phyloP scores from a whole-genome alignment of 305 asterid genomes.

The Fraxinus ornus region DNA sequence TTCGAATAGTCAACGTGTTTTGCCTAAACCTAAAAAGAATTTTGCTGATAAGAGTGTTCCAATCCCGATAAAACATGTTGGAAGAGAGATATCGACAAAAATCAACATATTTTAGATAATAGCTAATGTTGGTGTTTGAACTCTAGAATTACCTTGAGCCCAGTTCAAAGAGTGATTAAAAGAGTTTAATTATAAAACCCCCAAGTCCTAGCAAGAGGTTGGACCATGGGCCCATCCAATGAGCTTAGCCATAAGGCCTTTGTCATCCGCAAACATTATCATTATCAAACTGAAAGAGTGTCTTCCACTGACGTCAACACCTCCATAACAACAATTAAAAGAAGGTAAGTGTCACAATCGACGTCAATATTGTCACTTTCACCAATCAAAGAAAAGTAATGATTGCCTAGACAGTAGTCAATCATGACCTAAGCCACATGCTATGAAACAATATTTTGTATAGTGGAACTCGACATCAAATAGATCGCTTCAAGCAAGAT shows the following conservation, averaged over 20 bases:
- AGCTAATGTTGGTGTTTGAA: background rate
- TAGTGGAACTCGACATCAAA: background rate
- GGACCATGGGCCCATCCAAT: background rate
- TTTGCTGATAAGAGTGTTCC: background rate
- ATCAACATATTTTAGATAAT: background rate
- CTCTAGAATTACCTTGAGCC: background rate
- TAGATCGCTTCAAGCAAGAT: background rate
- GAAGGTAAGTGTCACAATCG: background rate
- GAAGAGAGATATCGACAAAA: background rate
- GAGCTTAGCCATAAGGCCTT: background rate
- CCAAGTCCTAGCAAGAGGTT: background rate
- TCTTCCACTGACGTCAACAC: background rate
- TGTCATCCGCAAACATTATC: background rate
- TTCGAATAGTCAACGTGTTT: background rate
- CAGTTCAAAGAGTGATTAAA: background rate
- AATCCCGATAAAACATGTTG: background rate
- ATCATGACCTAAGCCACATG: background rate
- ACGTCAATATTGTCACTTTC: background rate
- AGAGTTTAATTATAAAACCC: too few relatives aligned
- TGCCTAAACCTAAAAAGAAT: background rate
- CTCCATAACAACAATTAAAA: background rate
- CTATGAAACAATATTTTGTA: background rate
- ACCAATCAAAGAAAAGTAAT: background rate
- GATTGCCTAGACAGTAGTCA: background rate
- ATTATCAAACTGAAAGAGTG: background rate